Base-by-base conservation (phyloP, 2,329 filamentous ascomycete genomes). In the Fonsecaea monophora region DNA sequence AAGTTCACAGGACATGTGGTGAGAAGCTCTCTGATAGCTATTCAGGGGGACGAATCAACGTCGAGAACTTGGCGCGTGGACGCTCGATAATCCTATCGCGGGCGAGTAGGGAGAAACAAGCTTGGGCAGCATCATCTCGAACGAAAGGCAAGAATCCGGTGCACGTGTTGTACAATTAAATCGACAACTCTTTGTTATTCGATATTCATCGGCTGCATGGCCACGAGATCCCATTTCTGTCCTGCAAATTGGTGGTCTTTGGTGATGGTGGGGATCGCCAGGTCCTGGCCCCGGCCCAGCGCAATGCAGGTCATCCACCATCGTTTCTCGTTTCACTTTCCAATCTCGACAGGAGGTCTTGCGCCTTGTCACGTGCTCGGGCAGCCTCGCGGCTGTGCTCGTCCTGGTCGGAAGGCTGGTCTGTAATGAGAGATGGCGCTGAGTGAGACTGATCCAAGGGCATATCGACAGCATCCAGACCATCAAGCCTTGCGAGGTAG, bases 311-410 rank as follows among this genome's bases (percentile, higher is more conserved):
- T 63, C 58, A 62, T 63, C 57, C 58, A 42, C 55, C 54, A 30
- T 56, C 55, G 37, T 35, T 42, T 61, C 53, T 50, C 59, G 68
- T 42, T 37, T 50, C 35, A 60, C 64, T 45, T 62, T 62, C 54
- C 57, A 70, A 40, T 45, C 45, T 57, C 30, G 53, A 40, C 3
- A 70, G 30, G 18, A 65, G 53, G 30, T 63, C 62, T 21, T 34
- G 32, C 21, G 65, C 68, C 42, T 45, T 57, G 42, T 65, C 66
- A 65, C 69, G 69, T 67, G 69, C 64, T 12, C 34, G 42, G 4
- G 32, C 32, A 62, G 69, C 69, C 61, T 66, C 56, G 48, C 45
- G 45, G 12, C 53, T 35, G 30, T 68, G 66, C 32, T 68, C 54
- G 32, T 54, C 13, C 42, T 21, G 10, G 34, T 35, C 15, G 2